Evolutionary conservation across 2,329 filamentous ascomycete genomes (phyloP), one percentile per base, ranked within the genome.

Genomic region (Cladosporium oxysporum): DNA sequence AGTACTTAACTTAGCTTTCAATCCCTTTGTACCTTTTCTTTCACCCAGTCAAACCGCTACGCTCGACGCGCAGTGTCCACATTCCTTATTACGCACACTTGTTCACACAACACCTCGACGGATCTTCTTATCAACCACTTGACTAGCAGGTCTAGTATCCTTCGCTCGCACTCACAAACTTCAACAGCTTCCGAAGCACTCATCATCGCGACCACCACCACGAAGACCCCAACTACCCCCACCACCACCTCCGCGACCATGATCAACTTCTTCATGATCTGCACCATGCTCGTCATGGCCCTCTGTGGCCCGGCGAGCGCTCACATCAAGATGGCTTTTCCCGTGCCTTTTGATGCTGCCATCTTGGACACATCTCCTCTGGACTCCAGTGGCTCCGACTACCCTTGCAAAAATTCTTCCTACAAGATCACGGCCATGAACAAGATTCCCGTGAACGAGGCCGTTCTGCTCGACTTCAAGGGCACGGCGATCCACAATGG

Each of bases 401-500:
- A 91, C 74, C 94, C 94, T 0, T 98, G 94, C 87, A 94, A 97
- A 78, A n/a, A 23, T 2, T 47, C 49, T 33, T 78, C 76, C 69
- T 78, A 80, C 58, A 84, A 85, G 5, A 79, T 84, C 2, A 78
- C 79, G 0, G 67, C 66, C 12, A 83, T 79, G 78, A 95, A 91
- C 71, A 75, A 81, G 0, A 91, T 90, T 76, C 75, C 81, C 0
- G 84, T 91, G 16, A 91, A 91, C 14, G 84, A 86, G 2, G 72
- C 76, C 0, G 84, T 90, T 69, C 76, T 80, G 0, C 83, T 97
- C 2, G 78, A 80, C 1, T 93, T 97, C 78, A 79, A 77, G 0
- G 95, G 94, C 3, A 82, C 83, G 44, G 93, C 93, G 1, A 86
- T 88, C 0, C 95, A 99, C 72, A 92, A 92, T 12, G 95, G 95